Evolutionary conservation across 148 eudicot species (phyloP), one percentile per base, ranked within the genome.

Genomic region (Vaccinium corymbosum): DNA sequence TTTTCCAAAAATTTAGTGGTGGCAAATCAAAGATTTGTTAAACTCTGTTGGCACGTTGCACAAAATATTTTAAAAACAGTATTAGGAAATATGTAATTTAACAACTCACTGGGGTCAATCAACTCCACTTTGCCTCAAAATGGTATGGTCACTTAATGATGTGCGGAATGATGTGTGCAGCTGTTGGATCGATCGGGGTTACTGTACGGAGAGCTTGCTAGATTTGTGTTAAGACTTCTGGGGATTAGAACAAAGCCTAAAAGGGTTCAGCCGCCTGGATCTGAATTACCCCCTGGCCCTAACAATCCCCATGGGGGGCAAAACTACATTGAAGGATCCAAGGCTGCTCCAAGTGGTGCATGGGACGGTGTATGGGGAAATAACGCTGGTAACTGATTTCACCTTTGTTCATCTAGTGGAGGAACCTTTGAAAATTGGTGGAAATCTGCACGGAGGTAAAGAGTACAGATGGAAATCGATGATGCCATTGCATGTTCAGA

Each of bases 131-230:
- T 27, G 73, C 7, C 27, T 68, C 29, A 68, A 68, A 68, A 68
- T 68, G 73, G 73, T 27, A 4, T 71, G 29, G 7, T 62, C 55
- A 10, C 9, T 81, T 70, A 61, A 42, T 71, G 20, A 73, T 29
- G 62, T 38, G 35, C 61, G 76, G 12, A 42, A 76, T 19, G 38
- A 29, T 59, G 55, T 57, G 52, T 89, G 90, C 93, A 96, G 99
- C 90, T 97, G 53, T 93, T 90, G 84, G 98, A 94, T 84, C 92
- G 98, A 19, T 94, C 95, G 50, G 99, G 99, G 51, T 48, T 92
- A 82, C 83, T 97, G 29, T 97, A 97, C 35, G 99, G 97, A 77
- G 99, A 97, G 93, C 90, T 97, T 83, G 99, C 99, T 16, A 91
- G 98, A 89, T 97, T 97, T 87, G 99, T 91, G 57, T 89, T 97